Percentiles rank a stretch among this genome's conserved stretches.
These are phyloP conservation scores for Flaveria ramosissima DNA, from an alignment of 129 eudicot species.

Conservation along the genomic window DNA sequence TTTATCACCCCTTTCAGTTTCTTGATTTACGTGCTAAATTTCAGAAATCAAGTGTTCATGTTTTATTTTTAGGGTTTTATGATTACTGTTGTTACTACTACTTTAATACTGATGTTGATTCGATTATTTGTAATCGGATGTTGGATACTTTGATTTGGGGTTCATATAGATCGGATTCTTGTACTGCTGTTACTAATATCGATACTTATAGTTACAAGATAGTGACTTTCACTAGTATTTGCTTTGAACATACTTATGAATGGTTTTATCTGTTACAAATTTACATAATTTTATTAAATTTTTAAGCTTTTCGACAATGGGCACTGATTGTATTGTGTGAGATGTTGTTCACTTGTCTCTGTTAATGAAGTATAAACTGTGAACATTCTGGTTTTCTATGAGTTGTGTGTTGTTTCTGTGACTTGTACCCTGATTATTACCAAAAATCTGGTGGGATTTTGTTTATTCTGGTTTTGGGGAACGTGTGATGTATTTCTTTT, in stretches of 20 bases:
- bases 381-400: neutral
- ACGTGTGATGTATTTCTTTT: neutral
- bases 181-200: neutral
- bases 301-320: neutral
- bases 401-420: conserved; percentile 8
- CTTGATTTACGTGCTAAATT: neutral
- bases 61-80: conserved; percentile 15
- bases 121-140: neutral
- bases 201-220: neutral
- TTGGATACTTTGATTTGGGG: neutral
- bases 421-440: neutral
- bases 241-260: neutral
- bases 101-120: neutral
- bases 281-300: neutral
- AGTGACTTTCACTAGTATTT: conserved; percentile 13
- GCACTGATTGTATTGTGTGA: neutral
- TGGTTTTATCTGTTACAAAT: conserved; percentile 5
- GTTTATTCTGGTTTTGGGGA: neutral
- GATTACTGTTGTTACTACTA: neutral
- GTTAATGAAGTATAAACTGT: neutral
- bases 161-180: neutral
- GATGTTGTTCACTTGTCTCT: neutral
- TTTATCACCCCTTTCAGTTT: neutral
- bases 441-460: conserved; percentile 3
- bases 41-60: neutral